A percentile compares a stretch with the other conserved stretches of the same genome.
phyloP scores from a whole-genome alignment of 257 asterid species.

The Solanum ahanhuiri region DNA sequence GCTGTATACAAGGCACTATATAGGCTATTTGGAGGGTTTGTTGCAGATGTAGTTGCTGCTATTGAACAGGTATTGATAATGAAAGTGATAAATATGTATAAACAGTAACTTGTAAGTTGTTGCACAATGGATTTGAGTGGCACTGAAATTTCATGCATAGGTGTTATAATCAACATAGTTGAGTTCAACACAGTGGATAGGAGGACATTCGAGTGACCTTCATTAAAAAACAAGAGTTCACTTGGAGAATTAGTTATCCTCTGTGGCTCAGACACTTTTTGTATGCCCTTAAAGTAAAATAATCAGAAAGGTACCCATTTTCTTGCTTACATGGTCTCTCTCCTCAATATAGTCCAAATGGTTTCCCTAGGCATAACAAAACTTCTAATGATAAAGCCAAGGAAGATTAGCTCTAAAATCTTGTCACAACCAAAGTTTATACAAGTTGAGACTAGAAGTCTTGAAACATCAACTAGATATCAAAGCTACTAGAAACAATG shows the following conservation, averaged over 20 bases:
- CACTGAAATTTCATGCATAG: background rate
- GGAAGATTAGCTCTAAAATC: background rate
- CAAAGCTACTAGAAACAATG: background rate
- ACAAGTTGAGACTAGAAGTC: background rate
- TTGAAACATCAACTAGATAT: background rate
- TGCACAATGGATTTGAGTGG: background rate
- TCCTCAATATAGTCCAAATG: background rate
- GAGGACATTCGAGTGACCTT: background rate
- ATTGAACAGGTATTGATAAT: constrained; percentile 74
- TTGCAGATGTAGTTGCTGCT: constrained; percentile 97
- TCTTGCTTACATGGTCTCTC: background rate
- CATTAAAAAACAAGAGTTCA: background rate
- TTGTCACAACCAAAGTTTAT: background rate
- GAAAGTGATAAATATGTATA: background rate
- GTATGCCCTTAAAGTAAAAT: background rate
- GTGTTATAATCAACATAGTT: background rate
- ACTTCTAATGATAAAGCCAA: background rate
- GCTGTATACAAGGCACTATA: constrained; percentile 99
- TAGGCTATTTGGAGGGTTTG: constrained; percentile 90
- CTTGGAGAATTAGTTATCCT: background rate
- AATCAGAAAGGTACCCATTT: background rate
- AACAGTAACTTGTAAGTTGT: background rate
- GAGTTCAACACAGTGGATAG: background rate
- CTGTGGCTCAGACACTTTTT: background rate
- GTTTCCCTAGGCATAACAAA: background rate